Evolutionary conservation across 305 asterid genomes (phyloP).

Genomic region (Andrographis paniculata): DNA sequence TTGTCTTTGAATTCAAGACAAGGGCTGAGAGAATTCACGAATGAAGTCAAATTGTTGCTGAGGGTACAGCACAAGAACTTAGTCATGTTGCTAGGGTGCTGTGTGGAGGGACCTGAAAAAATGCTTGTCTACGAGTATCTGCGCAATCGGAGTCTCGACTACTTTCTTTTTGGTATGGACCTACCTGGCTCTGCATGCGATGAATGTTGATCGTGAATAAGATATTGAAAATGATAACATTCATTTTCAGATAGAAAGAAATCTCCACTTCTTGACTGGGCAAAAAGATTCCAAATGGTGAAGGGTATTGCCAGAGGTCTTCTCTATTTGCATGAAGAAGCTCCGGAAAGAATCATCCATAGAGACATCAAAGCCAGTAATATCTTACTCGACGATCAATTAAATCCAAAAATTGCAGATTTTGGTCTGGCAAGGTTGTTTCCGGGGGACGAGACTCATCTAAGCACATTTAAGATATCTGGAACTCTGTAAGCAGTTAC

Average conservation of each 20-base stretch:
- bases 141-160: constrained; percentile 73
- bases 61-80: constrained; percentile 73
- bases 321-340: constrained; percentile 77
- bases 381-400: constrained; percentile 60
- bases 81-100: constrained; percentile 70
- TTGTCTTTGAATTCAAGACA: constrained; percentile 57
- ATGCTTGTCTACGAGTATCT: constrained; percentile 81
- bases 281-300: constrained; percentile 40
- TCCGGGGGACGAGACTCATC: constrained; percentile 70
- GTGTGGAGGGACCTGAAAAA: constrained; percentile 76
- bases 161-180: constrained; percentile 59
- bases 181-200: not conserved
- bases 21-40: constrained; percentile 59
- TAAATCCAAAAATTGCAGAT: constrained; percentile 74
- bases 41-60: constrained; percentile 67
- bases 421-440: constrained; percentile 86
- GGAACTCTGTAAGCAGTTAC: constrained; percentile 61
- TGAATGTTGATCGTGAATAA: not conserved
- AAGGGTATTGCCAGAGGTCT: constrained; percentile 71
- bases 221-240: constrained; percentile 11
- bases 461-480: constrained; percentile 55
- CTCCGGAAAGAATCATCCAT: constrained; percentile 74
- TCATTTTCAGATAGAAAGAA: constrained; percentile 44
- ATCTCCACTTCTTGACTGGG: constrained; percentile 53
- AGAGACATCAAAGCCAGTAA: constrained; percentile 86